Base-by-base conservation (phyloP, 2,329 filamentous ascomycete species). In the Xylogone sp. region DNA sequence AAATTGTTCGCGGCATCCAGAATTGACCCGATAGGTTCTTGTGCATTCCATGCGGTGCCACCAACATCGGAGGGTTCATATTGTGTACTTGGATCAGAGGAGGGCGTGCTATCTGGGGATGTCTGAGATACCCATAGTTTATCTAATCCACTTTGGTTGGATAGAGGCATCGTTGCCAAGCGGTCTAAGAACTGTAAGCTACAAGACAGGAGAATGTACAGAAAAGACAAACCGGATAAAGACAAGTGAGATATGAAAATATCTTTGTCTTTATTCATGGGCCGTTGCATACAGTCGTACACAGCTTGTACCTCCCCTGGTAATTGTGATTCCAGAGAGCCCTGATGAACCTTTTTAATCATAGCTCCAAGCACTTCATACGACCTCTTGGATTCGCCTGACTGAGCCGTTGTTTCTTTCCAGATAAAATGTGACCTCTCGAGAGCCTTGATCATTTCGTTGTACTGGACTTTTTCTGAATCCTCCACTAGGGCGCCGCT, bases 351-450 rank as follows among this genome's bases (percentile, higher is more conserved):
- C 21, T 57, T 61, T 18, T 52, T 56, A 42, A 62, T 22, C 56
- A 62, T 62, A 1, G 45, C 48, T 31, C 46, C 53, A 1, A 61
- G 43, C 3, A 62, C 48, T 8, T 39, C 27, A 10, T 45, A 48
- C 20, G 59, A 58, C 50, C 56, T 59, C 42, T 49, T 55, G 7
- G 56, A 39, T 21, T 62, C 54, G 3, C 18, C 7, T 10, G 45
- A 43, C 9, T 42, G n/a, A 42, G 45, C 39, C n/a, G 34, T 6
- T 3, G 44, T 51, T 18, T 53, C 29, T 4, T 42, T 51, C 58
- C 59, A 62, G 8, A 57, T 54, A 2, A 24, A 19, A 21, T 56
- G 51, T 7, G 58, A 62, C 31, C 48, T 56, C 46, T 59, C 51
- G 44, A 62, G 56, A 18, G 54, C 53, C n/a, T 39, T 24, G 6